Evolutionary conservation across 352 stramenopile species (phyloP), one percentile per base, ranked within the genome.

Genomic region (Pythium phragmiticola): DNA sequence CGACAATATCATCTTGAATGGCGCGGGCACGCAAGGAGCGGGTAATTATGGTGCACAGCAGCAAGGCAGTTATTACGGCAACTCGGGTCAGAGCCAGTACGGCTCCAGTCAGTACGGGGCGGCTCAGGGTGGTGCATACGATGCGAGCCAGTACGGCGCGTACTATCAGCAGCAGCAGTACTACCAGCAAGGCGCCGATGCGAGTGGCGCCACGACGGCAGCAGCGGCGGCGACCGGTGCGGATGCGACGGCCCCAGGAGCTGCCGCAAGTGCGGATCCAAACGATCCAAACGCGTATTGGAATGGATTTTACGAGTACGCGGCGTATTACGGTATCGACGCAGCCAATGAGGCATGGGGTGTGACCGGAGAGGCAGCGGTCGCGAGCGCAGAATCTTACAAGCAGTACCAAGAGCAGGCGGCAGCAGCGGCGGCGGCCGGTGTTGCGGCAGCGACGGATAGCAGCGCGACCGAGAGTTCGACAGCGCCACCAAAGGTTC

Each of bases 291-390:
- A 95, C 63, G 82, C 87, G 4, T 95, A 94, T 63, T 95, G 87
- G 87, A 94, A 94, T 34, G 87, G 87, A 14, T 95, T 89, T 60
- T 94, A 95, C 70, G 87, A 94, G 59, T 95, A 95, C 54, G 87
- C 87, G 17, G 87, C 85, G 7, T 95, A 95, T 68, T 95, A 95
- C 46, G 87, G 87, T 7, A 80, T 94, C 48, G 85, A 95, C 54
- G 87, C 85, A 2, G 87, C 87, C 4, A 94, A 94, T 42, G 81
- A 80, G 7, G 87, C 87, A 0, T 95, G 87, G 87, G 87, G 87
- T 21, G 84, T 95, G 16, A 94, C 87, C 0, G 83, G 84, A 21
- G 84, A 80, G 23, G 85, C 85, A 12, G 83, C 85, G 6, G 68
- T 87, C 49, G 75, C 81, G n/a, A 89, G 77, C 45, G 81, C 80